Conservation (phyloP, 2,329 filamentous ascomycete genomes). For the Tolypocladium inflatum region DNA sequence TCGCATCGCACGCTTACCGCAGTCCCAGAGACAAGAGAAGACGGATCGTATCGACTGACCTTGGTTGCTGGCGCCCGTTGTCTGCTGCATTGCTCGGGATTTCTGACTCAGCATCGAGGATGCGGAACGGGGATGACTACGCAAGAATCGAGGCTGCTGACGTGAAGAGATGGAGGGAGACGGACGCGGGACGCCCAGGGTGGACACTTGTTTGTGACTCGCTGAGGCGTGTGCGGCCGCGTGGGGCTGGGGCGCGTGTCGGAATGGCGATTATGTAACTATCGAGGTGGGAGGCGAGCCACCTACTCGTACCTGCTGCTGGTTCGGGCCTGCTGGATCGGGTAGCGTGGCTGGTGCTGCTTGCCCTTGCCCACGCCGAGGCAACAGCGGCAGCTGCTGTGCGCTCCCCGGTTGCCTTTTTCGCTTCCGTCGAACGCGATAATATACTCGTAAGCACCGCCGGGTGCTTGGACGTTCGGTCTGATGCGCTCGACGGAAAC, state of each 20-base stretch:
- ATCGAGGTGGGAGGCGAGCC: background rate
- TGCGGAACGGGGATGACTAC: constrained; percentile 10
- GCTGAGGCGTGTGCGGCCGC: background rate
- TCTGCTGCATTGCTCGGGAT: constrained; percentile 10
- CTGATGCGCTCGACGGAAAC: too few relatives aligned
- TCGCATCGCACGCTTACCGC: background rate
- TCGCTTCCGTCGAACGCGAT: background rate
- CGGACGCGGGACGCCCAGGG: background rate
- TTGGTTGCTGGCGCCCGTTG: constrained; percentile 11
- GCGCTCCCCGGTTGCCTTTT: background rate
- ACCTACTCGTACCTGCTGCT: too few relatives aligned
- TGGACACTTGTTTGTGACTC: background rate
- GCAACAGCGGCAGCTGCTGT: background rate
- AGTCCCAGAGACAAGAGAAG: constrained; percentile 3
- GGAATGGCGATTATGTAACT: background rate
- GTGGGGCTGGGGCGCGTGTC: background rate
- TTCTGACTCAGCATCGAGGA: constrained; percentile 14
- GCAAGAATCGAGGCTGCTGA: constrained; percentile 12
- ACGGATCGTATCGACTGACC: constrained; percentile 8
- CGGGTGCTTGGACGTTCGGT: background rate
- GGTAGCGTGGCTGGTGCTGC: background rate
- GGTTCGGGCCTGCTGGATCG: background rate
- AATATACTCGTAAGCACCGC: background rate
- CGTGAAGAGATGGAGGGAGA: constrained; percentile 9
- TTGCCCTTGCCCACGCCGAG: too few relatives aligned